phyloP scores from a whole-genome alignment of 1,284 basidiomycete genomes.

The Malassezia dermatis region DNA sequence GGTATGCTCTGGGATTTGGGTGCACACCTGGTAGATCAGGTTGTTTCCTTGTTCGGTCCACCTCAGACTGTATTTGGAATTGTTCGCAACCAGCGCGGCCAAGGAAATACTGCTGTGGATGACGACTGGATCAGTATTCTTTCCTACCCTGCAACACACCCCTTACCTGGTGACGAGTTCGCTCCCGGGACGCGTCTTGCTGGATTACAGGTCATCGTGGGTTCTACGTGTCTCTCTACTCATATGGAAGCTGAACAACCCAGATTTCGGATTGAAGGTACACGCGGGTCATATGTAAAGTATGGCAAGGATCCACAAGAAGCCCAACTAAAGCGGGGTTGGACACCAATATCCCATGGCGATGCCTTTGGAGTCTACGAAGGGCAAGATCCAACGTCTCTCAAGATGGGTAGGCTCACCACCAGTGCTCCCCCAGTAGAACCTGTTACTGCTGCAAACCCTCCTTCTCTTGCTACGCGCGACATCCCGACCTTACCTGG shows the following conservation, averaged over 20 bases:
- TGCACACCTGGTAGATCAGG: slow-evolving; percentile 41
- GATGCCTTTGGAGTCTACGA: slow-evolving; percentile 41
- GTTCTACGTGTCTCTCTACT: slow-evolving; percentile 36
- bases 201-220: slow-evolving; percentile 29
- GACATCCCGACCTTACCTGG: slow-evolving; percentile 42
- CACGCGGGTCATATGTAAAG: slow-evolving; percentile 38
- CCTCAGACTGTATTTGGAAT: slow-evolving; percentile 35
- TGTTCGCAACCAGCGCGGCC: slow-evolving; percentile 33
- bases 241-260: slow-evolving; percentile 38
- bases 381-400: slow-evolving; percentile 18
- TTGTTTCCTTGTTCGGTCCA: slow-evolving; percentile 36
- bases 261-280: slow-evolving; percentile 37
- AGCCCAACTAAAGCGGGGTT: slow-evolving; percentile 40
- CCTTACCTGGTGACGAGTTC: slow-evolving; percentile 25
- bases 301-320: slow-evolving; percentile 43
- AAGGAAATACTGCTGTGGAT: slow-evolving; percentile 29
- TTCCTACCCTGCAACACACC: slow-evolving; percentile 25
- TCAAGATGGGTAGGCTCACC: slow-evolving; percentile 33
- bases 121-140: slow-evolving; percentile 42
- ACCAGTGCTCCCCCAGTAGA: slow-evolving; percentile 20
- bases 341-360: slow-evolving; percentile 27
- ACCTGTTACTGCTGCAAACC: slow-evolving; percentile 24
- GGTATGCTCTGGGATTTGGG: slow-evolving; percentile 46
- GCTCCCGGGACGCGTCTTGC: slow-evolving; percentile 30
- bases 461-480: slow-evolving; percentile 27